Conservation (phyloP, 176 grass and related monocot species). For the Carex parvula region DNA sequence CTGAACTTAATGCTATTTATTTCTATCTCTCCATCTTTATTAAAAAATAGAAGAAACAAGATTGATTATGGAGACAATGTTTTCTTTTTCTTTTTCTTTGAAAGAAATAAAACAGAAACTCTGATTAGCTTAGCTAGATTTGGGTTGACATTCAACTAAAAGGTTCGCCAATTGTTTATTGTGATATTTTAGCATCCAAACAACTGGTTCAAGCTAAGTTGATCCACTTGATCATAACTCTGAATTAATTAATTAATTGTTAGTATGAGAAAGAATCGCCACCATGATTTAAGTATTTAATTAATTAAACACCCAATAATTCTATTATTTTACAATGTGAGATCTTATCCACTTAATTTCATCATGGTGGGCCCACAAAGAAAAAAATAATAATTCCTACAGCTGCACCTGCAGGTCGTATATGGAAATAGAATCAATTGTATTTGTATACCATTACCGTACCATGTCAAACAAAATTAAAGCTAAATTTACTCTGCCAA, state of each 20-base stretch:
- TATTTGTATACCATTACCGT: background rate
- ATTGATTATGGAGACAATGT: background rate
- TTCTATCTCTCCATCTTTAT: background rate
- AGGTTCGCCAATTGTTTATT: background rate
- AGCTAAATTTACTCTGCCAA: background rate
- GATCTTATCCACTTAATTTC: conserved; percentile 42
- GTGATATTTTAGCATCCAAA: background rate
- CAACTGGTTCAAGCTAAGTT: conserved; percentile 19
- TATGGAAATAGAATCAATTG: conserved; percentile 2
- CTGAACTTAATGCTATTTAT: no score
- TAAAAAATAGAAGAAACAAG: background rate
- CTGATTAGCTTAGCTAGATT: background rate
- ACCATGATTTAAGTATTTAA: background rate
- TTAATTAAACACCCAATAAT: conserved; percentile 13
- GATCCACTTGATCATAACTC: conserved; percentile 7
- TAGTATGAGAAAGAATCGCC: background rate
- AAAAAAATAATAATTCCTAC: background rate
- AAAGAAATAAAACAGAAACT: background rate
- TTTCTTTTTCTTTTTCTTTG: background rate
- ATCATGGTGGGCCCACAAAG: conserved; percentile 38
- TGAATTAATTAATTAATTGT: background rate
- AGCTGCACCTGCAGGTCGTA: background rate
- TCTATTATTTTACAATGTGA: conserved; percentile 27
- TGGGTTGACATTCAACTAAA: background rate
- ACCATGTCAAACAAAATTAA: conserved; percentile 14